A percentile compares a stretch with the other conserved stretches of the same genome.
Conservation (phyloP, 2,329 filamentous ascomycete species). For the Thielaviopsis euricoi region DNA sequence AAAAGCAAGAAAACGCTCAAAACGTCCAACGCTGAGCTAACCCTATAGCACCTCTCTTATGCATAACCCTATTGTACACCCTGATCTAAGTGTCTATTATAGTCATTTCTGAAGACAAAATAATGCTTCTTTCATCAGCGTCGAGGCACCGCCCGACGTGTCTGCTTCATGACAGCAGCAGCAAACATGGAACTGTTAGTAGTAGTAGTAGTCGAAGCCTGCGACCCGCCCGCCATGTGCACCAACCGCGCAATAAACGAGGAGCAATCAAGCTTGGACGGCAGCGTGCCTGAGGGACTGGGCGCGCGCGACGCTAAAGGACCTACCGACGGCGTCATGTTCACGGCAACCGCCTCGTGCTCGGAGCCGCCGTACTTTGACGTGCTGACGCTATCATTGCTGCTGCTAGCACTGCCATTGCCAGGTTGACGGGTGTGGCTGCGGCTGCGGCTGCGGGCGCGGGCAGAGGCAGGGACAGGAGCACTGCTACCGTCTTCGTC, state of each 20-base stretch:
- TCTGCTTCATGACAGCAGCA: too few species aligned
- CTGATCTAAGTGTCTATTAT: not conserved
- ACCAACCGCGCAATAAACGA: constrained; percentile 2
- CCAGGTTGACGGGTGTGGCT: too few species aligned
- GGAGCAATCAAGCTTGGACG: not conserved
- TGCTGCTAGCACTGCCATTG: not conserved
- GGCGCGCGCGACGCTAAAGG: too few species aligned
- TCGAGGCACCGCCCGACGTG: too few species aligned
- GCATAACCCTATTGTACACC: not conserved
- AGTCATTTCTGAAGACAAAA: too few species aligned
- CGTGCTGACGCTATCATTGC: not conserved
- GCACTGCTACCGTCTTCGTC: not conserved
- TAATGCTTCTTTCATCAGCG: too few species aligned
- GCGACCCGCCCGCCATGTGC: not conserved
- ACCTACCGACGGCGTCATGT: not conserved
- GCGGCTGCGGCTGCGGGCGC: too few species aligned
- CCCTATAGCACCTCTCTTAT: not conserved
- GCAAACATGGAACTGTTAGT: too few species aligned
- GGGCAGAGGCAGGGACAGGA: too few species aligned
- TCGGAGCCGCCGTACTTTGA: not conserved
- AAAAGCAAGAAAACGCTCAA: not conserved
- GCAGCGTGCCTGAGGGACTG: too few species aligned
- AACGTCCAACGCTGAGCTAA: not conserved
- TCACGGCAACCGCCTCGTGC: not conserved
- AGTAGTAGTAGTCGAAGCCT: not conserved